These are phyloP conservation scores for Heterobasidion parviporum DNA, from an alignment of 1,284 basidiomycete species.

Conservation along the genomic window DNA sequence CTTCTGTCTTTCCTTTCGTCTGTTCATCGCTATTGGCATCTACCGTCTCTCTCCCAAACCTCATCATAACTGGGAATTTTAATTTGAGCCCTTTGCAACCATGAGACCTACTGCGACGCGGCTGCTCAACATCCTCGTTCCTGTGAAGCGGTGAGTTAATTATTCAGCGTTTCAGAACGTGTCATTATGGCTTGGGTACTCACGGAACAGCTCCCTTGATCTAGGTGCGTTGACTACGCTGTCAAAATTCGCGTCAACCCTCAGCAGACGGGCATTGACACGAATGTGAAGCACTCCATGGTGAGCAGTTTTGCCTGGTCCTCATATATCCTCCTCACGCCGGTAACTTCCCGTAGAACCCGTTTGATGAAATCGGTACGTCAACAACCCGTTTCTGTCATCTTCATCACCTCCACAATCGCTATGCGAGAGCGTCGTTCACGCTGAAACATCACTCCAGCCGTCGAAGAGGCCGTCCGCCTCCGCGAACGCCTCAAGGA, in stretches of 20 bases:
- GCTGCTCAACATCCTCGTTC: conserved; percentile 84
- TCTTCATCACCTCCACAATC: neutral
- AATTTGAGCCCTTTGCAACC: neutral
- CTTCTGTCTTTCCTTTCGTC: too few species aligned
- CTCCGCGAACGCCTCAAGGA: conserved; percentile 80
- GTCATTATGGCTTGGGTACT: neutral
- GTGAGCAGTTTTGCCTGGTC: conserved; percentile 34
- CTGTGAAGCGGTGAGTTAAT: conserved; percentile 71
- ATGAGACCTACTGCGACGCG: conserved; percentile 73
- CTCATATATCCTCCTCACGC: neutral
- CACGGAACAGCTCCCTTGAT: neutral
- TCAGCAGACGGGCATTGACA: conserved; percentile 87
- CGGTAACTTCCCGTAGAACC: conserved; percentile 53
- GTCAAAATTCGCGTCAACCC: conserved; percentile 94
- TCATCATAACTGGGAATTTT: too few species aligned
- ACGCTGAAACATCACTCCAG: conserved; percentile 30
- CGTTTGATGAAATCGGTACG: conserved; percentile 94
- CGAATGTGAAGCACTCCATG: conserved; percentile 96
- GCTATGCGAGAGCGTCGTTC: neutral
- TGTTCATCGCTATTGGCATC: too few species aligned
- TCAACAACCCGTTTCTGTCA: conserved; percentile 6
- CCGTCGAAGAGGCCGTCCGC: conserved; percentile 95
- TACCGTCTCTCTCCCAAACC: too few species aligned
- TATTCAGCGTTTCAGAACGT: conserved; percentile 7
- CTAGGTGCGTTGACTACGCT: conserved; percentile 73